These are phyloP conservation scores for Sarocladium kiliense DNA, from an alignment of 2,329 filamentous ascomycete species.

Conservation along the genomic window DNA sequence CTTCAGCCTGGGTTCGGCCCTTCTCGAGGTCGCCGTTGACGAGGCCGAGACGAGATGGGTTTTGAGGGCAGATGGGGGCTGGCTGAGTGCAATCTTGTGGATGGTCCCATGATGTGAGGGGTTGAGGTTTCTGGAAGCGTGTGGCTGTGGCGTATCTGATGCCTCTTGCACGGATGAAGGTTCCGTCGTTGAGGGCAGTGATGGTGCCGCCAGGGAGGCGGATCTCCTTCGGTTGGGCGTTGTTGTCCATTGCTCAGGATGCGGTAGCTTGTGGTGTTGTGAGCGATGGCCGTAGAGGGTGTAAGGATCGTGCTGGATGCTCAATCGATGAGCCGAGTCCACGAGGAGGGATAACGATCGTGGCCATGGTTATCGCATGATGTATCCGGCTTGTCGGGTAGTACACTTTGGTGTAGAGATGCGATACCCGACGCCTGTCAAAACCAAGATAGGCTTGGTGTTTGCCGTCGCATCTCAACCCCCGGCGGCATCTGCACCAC, in stretches of 20 bases:
- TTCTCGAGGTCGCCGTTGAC: slow-evolving; percentile 12
- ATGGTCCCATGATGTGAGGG: slow-evolving; percentile 8
- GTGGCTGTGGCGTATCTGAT: slow-evolving; percentile 11
- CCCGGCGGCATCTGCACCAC: too few relatives aligned
- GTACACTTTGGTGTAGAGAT: background rate
- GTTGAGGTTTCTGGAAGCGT: slow-evolving; percentile 14
- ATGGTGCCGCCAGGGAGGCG: slow-evolving; percentile 13
- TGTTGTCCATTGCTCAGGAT: background rate
- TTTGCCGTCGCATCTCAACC: background rate
- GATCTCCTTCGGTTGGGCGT: background rate
- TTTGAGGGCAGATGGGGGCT: slow-evolving; percentile 15
- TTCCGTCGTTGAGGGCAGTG: slow-evolving; percentile 6
- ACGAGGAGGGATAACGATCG: too few relatives aligned
- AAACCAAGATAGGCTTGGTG: background rate
- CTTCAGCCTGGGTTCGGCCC: slow-evolving; percentile 17
- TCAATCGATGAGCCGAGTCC: background rate
- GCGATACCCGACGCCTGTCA: background rate
- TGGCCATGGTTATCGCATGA: background rate
- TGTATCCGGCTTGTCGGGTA: background rate
- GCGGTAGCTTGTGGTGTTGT: background rate
- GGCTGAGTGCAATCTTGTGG: slow-evolving; percentile 12
- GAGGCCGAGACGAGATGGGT: slow-evolving; percentile 12
- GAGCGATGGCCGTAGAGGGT: background rate
- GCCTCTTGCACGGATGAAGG: slow-evolving; percentile 4
- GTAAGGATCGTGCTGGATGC: background rate